Conservation (phyloP, 179 eudicot genomes). For the Beta lomatogona region DNA sequence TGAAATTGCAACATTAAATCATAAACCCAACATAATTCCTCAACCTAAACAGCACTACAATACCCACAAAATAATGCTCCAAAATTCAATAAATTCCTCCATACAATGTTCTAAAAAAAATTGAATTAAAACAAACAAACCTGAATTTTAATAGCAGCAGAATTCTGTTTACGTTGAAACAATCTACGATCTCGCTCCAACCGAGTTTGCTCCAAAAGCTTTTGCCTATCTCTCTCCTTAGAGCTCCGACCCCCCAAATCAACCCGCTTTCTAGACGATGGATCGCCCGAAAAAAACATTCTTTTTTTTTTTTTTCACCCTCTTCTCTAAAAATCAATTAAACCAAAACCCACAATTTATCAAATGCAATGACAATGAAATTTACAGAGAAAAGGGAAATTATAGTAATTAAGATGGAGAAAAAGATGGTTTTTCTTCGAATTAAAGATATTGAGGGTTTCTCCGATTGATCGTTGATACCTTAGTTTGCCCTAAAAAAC, state of each 20-base stretch:
- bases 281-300: conserved; percentile 92
- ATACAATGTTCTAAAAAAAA: not conserved
- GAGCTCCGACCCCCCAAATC: conserved; percentile 98
- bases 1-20: not conserved
- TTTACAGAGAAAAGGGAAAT: not conserved
- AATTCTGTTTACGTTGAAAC: conserved; percentile 65
- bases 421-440: not conserved
- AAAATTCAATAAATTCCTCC: not conserved
- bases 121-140: conserved; percentile 25
- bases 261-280: conserved; percentile 77
- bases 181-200: conserved; percentile 73
- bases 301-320: not conserved
- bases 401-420: too few relatives aligned
- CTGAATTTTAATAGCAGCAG: conserved; percentile 86
- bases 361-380: not conserved
- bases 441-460: too few relatives aligned
- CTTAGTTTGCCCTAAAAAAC: not conserved
- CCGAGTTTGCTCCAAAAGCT: conserved; percentile 85
- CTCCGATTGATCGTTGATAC: not conserved
- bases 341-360: not conserved
- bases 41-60: not conserved
- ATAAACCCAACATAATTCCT: not conserved
- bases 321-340: not conserved
- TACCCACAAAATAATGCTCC: not conserved
- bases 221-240: conserved; percentile 87